Conservation (phyloP, 495 filamentous ascomycete species). For the Usnea hakonensis region DNA sequence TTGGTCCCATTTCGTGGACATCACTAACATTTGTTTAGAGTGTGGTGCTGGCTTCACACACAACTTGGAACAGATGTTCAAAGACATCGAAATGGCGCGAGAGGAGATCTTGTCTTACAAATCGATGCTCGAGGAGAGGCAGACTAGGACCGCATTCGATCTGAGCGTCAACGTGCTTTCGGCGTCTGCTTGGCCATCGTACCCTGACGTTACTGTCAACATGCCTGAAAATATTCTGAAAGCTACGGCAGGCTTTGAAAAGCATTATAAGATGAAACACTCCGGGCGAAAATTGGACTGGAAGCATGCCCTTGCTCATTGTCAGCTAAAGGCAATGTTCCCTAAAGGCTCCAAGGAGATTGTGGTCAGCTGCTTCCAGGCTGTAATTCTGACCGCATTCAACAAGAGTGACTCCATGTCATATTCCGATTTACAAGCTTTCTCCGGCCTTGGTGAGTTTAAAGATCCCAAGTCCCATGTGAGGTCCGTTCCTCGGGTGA, state of each 20-base stretch:
- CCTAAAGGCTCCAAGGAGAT: conserved; percentile 74
- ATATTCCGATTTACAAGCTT: conserved; percentile 62
- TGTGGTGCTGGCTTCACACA: conserved; percentile 91
- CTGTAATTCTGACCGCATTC: conserved; percentile 87
- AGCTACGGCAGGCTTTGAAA: conserved; percentile 65
- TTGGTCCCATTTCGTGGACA: background rate
- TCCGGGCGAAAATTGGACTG: conserved; percentile 76
- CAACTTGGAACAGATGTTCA: conserved; percentile 98
- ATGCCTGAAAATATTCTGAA: conserved; percentile 64
- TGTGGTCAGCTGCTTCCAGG: conserved; percentile 81
- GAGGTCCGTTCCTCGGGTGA: background rate
- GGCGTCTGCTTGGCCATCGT: conserved; percentile 83
- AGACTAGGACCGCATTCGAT: conserved; percentile 53
- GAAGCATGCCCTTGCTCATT: conserved; percentile 88
- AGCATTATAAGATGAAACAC: conserved; percentile 79
- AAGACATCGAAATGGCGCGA: conserved; percentile 82
- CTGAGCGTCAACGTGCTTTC: conserved; percentile 82
- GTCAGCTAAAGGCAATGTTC: conserved; percentile 71
- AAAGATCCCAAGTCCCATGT: background rate
- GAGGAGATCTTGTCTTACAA: conserved; percentile 81
- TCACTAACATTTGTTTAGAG: conserved; percentile 42
- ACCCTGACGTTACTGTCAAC: conserved; percentile 68
- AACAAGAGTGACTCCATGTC: conserved; percentile 59
- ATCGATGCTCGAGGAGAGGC: conserved; percentile 42
- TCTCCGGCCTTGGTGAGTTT: conserved; percentile 57